Base-by-base conservation (phyloP, 495 filamentous ascomycete genomes). In the Penicillium cinerascens region DNA sequence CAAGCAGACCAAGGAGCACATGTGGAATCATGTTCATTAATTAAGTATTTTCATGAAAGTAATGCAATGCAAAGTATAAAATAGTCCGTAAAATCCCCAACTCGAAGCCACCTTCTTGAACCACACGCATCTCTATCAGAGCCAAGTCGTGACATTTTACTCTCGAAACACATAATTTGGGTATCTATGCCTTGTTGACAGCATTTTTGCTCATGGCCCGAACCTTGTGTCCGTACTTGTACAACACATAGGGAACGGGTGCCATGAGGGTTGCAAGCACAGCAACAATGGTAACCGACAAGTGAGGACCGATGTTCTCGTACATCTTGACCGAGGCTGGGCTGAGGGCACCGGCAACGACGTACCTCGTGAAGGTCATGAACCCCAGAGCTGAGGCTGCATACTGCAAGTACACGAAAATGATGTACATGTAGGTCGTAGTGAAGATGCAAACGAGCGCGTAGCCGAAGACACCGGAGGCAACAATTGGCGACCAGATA, bases 241-340 rank as follows among this genome's bases (percentile, higher is more conserved):
- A 56, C 0, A 82, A 67, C 4, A 74, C 43, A 62, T 71, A 79
- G n/a, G 78, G 79, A 18, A 80, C 63, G 8, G 78, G 73, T 4
- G 73, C 68, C 52, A 79, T 59, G 15, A 76, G 21, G 4, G 60
- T 57, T 45, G 64, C 70, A 11, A 81, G 50, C 33, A 44, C 42
- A 0, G 54, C 80, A 40, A 82, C 37, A 10, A 83, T 71, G 2
- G 75, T 80, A 42, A 78, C 45, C 6, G 79, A 73, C 61, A 68
- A 82, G 37, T 74, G 72, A 2, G 74, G 68, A 5, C 79, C 77
- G 10, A 80, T 18, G 42, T 72, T 75, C 37, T 65, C 48, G 47
- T 78, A 76, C 44, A 80, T 73, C 15, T 69, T 67, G 39, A 74
- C 68, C 0, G 61, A 60, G 8, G 70, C 68, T 10, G 68, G 44